These are phyloP conservation scores for Xylaria flabelliformis DNA, from an alignment of 495 filamentous ascomycete genomes.

Conservation along the genomic window DNA sequence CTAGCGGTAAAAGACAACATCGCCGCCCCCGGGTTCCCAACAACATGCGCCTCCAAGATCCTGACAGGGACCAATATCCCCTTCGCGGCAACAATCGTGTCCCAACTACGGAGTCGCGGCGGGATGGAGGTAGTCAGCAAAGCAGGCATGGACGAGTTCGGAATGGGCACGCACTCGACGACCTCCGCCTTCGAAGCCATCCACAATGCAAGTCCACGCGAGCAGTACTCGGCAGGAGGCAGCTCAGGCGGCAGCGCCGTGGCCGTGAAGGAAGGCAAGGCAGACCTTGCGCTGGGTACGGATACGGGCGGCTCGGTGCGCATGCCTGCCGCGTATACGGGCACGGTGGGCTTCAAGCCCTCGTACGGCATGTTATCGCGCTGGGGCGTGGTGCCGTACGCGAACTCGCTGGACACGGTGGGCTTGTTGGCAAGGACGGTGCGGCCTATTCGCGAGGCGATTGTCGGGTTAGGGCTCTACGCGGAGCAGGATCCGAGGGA, in stretches of 20 bases:
- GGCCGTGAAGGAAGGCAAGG: conserved; percentile 75
- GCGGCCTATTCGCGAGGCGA: conserved; percentile 56
- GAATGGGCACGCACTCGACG: conserved; percentile 92
- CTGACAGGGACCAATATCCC: conserved; percentile 75
- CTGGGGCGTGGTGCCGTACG: conserved; percentile 92
- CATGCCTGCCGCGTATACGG: conserved; percentile 89
- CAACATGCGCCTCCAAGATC: conserved; percentile 82
- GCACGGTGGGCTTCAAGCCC: conserved; percentile 89
- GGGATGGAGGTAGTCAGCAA: conserved; percentile 74
- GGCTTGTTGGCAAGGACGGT: conserved; percentile 71
- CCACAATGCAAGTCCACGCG: conserved; percentile 46
- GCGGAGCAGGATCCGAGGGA: conserved; percentile 71
- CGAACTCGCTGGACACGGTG: conserved; percentile 94
- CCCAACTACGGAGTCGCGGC: conserved; percentile 65
- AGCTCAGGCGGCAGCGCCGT: conserved; percentile 95
- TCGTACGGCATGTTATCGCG: conserved; percentile 85
- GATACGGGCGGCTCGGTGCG: conserved; percentile 95
- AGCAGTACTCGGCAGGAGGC: conserved; percentile 76
- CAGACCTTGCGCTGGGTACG: conserved; percentile 83
- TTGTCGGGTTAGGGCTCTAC: conserved; percentile 55
- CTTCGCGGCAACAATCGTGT: conserved; percentile 83
- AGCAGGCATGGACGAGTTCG: conserved; percentile 96
- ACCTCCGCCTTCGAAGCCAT: conserved; percentile 77
- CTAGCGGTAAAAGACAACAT: conserved; percentile 93
- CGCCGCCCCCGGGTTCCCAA: conserved; percentile 64